Evolutionary conservation across 176 grass and related monocot species (phyloP).

Genomic region (sorghum (Sorghum bicolor)): DNA sequence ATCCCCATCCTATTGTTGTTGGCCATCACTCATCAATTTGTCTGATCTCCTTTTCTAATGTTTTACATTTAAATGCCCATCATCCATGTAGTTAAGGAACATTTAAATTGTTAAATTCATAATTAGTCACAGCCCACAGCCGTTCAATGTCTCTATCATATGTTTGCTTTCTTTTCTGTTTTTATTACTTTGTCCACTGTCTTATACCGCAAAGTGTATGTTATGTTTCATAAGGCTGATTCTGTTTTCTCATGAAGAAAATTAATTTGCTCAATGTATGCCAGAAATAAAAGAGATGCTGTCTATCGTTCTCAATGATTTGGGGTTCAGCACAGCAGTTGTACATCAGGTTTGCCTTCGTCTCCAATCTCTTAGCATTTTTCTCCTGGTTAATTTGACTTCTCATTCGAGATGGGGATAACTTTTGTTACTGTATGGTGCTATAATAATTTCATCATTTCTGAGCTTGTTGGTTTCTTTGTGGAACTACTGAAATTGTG

Average conservation of each 20-base stretch:
- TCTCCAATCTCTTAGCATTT: constrained; percentile 6
- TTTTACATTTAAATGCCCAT: not conserved
- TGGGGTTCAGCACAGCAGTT: constrained; percentile 84
- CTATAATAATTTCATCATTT: not conserved
- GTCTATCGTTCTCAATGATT: constrained; percentile 70
- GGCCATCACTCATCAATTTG: not conserved
- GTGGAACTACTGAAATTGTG: not conserved
- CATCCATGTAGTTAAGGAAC: constrained; percentile 2
- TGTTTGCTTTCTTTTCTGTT: constrained; percentile 22
- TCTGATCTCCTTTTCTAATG: constrained; percentile 4
- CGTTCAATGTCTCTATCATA: not conserved
- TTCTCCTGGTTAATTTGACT: not conserved
- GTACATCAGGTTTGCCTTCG: constrained; percentile 71
- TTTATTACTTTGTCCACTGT: not conserved
- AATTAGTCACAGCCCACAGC: not conserved
- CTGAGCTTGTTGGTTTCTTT: not conserved
- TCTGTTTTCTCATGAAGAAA: constrained; percentile 9
- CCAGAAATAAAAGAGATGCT: constrained; percentile 96
- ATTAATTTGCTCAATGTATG: constrained; percentile 25
- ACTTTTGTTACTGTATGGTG: not conserved
- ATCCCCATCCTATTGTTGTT: constrained; percentile 9
- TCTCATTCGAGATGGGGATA: not conserved
- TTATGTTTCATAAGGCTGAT: not conserved
- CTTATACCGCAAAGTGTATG: not conserved
- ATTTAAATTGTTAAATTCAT: constrained; percentile 11